These are phyloP conservation scores for Spatholobus suberectus DNA, from an alignment of 306 rosid species.

Conservation along the genomic window DNA sequence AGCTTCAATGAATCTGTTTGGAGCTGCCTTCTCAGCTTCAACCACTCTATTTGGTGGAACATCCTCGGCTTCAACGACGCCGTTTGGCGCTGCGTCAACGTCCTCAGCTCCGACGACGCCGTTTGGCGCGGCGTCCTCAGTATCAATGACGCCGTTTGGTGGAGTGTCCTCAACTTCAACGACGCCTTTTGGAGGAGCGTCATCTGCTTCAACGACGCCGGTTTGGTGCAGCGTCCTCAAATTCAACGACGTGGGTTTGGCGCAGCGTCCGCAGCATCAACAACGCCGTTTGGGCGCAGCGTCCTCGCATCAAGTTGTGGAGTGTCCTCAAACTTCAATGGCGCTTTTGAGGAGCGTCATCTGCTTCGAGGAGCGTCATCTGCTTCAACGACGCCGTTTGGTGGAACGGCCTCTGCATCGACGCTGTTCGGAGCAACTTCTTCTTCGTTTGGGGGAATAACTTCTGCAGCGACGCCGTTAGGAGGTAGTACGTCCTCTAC, in stretches of 20 bases:
- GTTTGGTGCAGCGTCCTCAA: constrained; percentile 5
- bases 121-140: constrained; percentile 25
- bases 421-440: constrained; percentile 25
- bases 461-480: constrained; percentile 32
- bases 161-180: too few species aligned
- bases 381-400: constrained; percentile 17
- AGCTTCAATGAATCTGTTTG: background rate
- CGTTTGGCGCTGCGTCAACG: constrained; percentile 19
- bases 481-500: background rate
- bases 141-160: constrained; percentile 11
- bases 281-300: too few species aligned
- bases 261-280: too few species aligned
- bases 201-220: constrained; percentile 46
- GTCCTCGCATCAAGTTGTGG: too few species aligned
- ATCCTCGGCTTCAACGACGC: background rate
- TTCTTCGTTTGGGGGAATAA: constrained; percentile 9
- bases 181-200: constrained; percentile 44
- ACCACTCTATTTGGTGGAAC: constrained; percentile 28
- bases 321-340: too few species aligned
- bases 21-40: background rate
- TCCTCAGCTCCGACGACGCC: constrained; percentile 1
- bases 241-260: too few species aligned
- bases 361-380: too few species aligned
- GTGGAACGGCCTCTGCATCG: constrained; percentile 12
- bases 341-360: too few species aligned